phyloP scores from a whole-genome alignment of 345 rosid species.

The Eucalyptus cloeziana region DNA sequence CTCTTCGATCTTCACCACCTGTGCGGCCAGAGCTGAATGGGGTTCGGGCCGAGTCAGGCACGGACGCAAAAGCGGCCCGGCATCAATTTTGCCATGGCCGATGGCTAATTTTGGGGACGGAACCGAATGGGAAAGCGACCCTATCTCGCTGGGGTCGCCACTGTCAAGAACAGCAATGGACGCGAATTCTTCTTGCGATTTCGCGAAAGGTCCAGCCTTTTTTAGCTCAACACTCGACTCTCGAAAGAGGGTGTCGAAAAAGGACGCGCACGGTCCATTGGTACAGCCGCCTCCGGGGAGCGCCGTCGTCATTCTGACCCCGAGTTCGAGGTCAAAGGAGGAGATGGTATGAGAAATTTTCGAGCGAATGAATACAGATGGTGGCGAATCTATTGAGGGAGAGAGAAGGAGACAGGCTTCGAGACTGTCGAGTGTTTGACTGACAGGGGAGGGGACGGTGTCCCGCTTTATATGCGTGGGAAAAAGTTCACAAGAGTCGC shows the following conservation, averaged over 20 bases:
- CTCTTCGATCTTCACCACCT: neutral
- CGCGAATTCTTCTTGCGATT: neutral
- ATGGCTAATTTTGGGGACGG: neutral
- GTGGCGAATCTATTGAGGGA: neutral
- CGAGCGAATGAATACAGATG: neutral
- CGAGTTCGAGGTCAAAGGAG: neutral
- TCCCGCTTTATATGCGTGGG: no score
- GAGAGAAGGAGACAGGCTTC: neutral
- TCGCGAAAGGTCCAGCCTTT: neutral
- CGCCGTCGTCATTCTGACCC: neutral
- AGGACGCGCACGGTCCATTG: neutral
- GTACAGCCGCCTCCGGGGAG: neutral
- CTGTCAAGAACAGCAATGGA: neutral
- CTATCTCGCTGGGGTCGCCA: neutral
- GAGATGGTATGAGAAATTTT: neutral
- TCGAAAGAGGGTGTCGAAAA: neutral
- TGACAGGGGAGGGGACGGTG: neutral
- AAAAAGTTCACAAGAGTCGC: no score
- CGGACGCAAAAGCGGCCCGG: neutral
- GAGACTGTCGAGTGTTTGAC: neutral
- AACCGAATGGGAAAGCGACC: neutral
- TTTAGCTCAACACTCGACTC: neutral
- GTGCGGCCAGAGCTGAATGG: neutral
- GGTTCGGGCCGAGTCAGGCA: neutral
- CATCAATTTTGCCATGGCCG: neutral